These are phyloP conservation scores for Lentinula detonsa DNA, from an alignment of 768 basidiomycete species.

Conservation along the genomic window DNA sequence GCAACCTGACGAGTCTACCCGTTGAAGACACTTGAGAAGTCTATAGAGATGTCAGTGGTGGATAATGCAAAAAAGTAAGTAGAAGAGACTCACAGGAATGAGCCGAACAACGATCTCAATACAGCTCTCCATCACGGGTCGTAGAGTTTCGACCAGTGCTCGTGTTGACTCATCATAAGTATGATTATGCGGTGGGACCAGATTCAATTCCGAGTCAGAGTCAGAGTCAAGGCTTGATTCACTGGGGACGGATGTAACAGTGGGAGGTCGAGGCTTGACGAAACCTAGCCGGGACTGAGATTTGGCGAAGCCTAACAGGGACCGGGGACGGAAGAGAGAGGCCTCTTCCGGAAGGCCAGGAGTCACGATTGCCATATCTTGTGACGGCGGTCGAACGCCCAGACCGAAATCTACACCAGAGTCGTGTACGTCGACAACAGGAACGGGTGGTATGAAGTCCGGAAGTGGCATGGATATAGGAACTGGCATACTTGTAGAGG, in stretches of 20 bases:
- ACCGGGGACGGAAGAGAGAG: not conserved
- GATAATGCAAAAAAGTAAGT: not conserved
- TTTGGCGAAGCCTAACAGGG: not conserved
- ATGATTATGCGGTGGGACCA: not conserved
- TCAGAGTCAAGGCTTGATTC: not conserved
- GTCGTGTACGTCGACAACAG: not conserved
- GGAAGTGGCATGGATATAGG: not conserved
- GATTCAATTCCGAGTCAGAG: not conserved
- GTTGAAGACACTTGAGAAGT: not conserved
- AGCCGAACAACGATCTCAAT: constrained; percentile 1
- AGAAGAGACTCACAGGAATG: not conserved
- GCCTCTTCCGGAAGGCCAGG: not conserved
- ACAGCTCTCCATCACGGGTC: constrained; percentile 2
- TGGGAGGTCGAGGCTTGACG: not conserved
- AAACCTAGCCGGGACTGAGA: not conserved
- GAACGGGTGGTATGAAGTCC: not conserved
- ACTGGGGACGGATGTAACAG: not conserved
- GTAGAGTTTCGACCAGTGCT: not conserved
- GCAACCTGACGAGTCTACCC: not conserved
- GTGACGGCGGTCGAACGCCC: not conserved
- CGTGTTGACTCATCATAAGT: not conserved
- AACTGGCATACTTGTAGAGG: not conserved
- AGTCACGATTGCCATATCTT: not conserved
- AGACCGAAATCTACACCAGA: constrained; percentile 1
- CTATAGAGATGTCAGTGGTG: not conserved